Evolutionary conservation across 768 basidiomycete genomes (phyloP), one percentile per base, ranked within the genome.

Genomic region (Pleurotus djamor): DNA sequence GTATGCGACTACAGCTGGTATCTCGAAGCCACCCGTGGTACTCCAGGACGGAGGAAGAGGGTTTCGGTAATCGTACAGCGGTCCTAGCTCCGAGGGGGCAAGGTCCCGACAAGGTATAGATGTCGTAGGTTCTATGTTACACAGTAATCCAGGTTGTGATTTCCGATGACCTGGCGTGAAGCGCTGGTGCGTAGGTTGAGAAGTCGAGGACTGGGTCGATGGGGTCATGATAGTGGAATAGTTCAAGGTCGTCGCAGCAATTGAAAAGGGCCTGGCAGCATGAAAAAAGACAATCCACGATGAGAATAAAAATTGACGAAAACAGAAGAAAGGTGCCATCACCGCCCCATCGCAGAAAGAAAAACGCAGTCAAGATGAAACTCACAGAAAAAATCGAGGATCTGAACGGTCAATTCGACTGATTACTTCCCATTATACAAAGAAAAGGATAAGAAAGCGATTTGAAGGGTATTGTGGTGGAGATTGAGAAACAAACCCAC

Each of bases 11-110:
- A 45, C 45, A 37, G 14, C 54, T 34, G 58, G n/a, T 12, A 50
- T 44, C 10, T 59, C 60, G 60, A 61, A 57, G 48, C 58, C 59
- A 60, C 59, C 60, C n/a, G 38, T 4, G 1, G 38, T 41, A n/a
- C 38, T 41, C 48, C 55, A 13, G 57, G 49, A 52, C 34, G 57
- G 35, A 17, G 48, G 55, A 54, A 44, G 62, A 62, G 44, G 59
- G 58, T 17, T 35, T 12, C 14, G 58, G 32, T 59, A n/a, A 32
- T 59, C 37, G 48, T 35, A 52, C 41, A 45, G 21, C n/a, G 35
- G 56, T 44, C 41, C 54, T 43, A 33, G 33, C 32, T 17, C 35
- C 12, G 54, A 32, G 14, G 28, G 28, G 8, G 41, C 4, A 37
- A 21, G 35, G n/a, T 56, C 54, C 37, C 28, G 41, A 44, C 38